Conservation (phyloP, 352 stramenopile species). For the Phytophthora vignae region DNA sequence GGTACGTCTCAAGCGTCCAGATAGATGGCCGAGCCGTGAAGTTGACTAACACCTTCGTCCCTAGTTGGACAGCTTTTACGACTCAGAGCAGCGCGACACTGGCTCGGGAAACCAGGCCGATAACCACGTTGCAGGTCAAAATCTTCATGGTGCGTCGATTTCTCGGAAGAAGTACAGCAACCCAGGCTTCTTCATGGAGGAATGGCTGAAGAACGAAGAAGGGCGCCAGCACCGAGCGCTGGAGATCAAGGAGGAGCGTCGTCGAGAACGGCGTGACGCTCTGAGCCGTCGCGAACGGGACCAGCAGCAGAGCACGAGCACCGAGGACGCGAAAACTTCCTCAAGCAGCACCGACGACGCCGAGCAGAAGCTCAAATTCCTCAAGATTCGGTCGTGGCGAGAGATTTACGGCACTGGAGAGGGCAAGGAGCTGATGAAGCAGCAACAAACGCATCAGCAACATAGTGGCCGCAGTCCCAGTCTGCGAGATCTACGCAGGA, state of each 20-base stretch:
- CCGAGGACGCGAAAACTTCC: conserved; percentile 28
- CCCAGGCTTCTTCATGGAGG: conserved; percentile 64
- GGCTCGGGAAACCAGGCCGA: neutral
- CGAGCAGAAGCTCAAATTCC: conserved; percentile 53
- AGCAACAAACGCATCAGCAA: conserved; percentile 12
- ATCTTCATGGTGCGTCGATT: conserved; percentile 9
- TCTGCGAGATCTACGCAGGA: conserved; percentile 33
- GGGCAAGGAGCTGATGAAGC: conserved; percentile 58
- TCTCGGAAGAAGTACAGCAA: conserved; percentile 67
- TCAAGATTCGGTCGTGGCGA: conserved; percentile 69
- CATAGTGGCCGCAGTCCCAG: conserved; percentile 27
- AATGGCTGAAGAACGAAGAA: conserved; percentile 63
- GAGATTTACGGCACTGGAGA: conserved; percentile 73
- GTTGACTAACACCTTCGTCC: neutral
- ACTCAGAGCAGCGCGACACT: neutral
- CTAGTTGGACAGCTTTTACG: conserved; percentile 53
- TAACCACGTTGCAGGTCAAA: neutral
- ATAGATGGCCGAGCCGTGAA: neutral
- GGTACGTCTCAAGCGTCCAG: conserved; percentile 26
- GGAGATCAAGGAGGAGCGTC: conserved; percentile 41
- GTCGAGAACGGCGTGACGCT: conserved; percentile 28
- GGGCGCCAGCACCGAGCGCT: conserved; percentile 42
- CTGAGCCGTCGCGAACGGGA: conserved; percentile 22
- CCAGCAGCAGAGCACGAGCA: conserved; percentile 25
- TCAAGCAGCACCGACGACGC: conserved; percentile 27